Conservation (phyloP, 805 yeast species). For the Sugiyamaella qingdaonensis region DNA sequence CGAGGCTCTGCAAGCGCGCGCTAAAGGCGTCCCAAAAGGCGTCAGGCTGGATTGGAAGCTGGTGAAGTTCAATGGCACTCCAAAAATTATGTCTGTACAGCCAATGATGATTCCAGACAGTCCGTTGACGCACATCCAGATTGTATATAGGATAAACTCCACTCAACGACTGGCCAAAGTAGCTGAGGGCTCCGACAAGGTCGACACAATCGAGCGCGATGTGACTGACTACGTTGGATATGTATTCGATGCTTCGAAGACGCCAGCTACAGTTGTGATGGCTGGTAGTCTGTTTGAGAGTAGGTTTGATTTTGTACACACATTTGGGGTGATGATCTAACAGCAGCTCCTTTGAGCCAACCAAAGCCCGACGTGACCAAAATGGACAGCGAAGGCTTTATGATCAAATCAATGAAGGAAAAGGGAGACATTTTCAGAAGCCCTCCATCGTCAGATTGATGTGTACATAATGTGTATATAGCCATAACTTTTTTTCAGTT, state of each 20-base stretch:
- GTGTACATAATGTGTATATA: not conserved
- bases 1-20: slow-evolving; percentile 51
- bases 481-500: not conserved
- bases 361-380: slow-evolving; percentile 33
- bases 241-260: slow-evolving; percentile 52
- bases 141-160: slow-evolving; percentile 60
- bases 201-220: slow-evolving; percentile 47
- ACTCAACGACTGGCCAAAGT: slow-evolving; percentile 53
- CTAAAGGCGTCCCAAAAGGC: slow-evolving; percentile 51
- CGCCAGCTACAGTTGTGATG: slow-evolving; percentile 50
- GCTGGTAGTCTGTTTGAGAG: slow-evolving; percentile 68
- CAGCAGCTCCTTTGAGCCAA: slow-evolving; percentile 25
- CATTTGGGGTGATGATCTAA: not conserved
- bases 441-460: slow-evolving; percentile 20
- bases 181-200: slow-evolving; percentile 42
- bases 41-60: slow-evolving; percentile 72
- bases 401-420: slow-evolving; percentile 33
- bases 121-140: slow-evolving; percentile 53
- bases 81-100: slow-evolving; percentile 68
- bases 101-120: slow-evolving; percentile 57
- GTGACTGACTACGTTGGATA: slow-evolving; percentile 60
- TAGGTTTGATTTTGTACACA: slow-evolving; percentile 18
- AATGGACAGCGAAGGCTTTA: slow-evolving; percentile 24
- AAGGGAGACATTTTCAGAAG: slow-evolving; percentile 37
- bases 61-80: slow-evolving; percentile 61